Conservation (phyloP, 805 yeast species). For the Nakazawaea wickerhamii region DNA sequence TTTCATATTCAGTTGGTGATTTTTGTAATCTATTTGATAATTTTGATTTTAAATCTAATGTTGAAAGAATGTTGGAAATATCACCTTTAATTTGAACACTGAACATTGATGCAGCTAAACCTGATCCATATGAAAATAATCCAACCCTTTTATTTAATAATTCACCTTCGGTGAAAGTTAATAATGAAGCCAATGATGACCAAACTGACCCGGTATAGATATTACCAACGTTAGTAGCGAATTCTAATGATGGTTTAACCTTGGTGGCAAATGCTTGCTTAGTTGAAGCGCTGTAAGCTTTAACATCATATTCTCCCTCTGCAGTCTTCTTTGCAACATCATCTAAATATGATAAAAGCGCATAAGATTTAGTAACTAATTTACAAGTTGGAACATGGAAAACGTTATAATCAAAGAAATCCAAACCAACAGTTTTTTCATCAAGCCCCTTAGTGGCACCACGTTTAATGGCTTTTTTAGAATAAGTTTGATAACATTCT, state of each 20-base stretch:
- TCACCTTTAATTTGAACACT: slow-evolving; percentile 81
- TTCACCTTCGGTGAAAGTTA: slow-evolving; percentile 66
- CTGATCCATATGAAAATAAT: slow-evolving; percentile 95
- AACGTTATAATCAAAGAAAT: slow-evolving; percentile 83
- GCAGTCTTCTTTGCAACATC: slow-evolving; percentile 52
- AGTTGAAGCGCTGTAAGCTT: slow-evolving; percentile 72
- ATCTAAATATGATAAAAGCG: slow-evolving; percentile 75
- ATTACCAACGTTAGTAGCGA: slow-evolving; percentile 97
- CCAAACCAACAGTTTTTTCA: slow-evolving; percentile 57
- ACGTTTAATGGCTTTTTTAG: slow-evolving; percentile 60
- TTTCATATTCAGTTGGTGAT: slow-evolving; percentile 78
- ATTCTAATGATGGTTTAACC: slow-evolving; percentile 74
- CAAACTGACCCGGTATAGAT: slow-evolving; percentile 95
- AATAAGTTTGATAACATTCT: slow-evolving; percentile 75
- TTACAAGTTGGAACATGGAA: slow-evolving; percentile 99
- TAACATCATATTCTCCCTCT: slow-evolving; percentile 73
- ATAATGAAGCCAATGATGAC: slow-evolving; percentile 78
- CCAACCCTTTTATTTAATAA: slow-evolving; percentile 85
- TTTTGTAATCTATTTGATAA: slow-evolving; percentile 59
- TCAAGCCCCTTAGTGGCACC: slow-evolving; percentile 41
- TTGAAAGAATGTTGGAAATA: slow-evolving; percentile 56
- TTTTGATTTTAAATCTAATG: slow-evolving; percentile 62
- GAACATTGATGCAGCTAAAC: slow-evolving; percentile 87
- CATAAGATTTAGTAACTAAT: slow-evolving; percentile 87
- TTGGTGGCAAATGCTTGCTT: slow-evolving; percentile 63